phyloP scores from a whole-genome alignment of 495 filamentous ascomycete genomes.

The Xylaria acuta region DNA sequence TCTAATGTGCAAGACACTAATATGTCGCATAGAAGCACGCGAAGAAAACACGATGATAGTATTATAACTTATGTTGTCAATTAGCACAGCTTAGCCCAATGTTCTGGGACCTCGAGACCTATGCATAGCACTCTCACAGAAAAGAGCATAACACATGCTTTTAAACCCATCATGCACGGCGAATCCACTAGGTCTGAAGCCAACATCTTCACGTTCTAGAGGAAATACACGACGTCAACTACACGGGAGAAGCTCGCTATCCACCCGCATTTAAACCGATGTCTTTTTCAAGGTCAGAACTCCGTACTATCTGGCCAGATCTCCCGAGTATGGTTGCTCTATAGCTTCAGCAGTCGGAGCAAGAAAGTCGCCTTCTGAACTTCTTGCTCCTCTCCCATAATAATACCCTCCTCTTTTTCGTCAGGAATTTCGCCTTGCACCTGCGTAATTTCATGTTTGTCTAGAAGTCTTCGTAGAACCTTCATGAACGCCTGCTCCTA shows the following conservation, averaged over 20 bases:
- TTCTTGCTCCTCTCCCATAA: slow-evolving; percentile 87
- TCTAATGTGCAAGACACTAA: slow-evolving; percentile 3
- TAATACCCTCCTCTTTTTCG: slow-evolving; percentile 64
- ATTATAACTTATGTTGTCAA: background rate
- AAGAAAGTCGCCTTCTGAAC: slow-evolving; percentile 86
- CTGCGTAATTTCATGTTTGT: slow-evolving; percentile 71
- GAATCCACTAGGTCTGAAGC: background rate
- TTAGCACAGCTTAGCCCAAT: background rate
- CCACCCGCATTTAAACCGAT: background rate
- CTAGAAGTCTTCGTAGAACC: slow-evolving; percentile 78
- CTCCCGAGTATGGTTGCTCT: background rate
- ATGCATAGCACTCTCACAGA: background rate
- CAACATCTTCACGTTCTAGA: slow-evolving; percentile 3
- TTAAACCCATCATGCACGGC: background rate
- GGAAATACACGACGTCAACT: slow-evolving; percentile 10
- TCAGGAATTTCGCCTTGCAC: slow-evolving; percentile 68
- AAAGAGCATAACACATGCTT: background rate
- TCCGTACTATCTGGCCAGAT: background rate
- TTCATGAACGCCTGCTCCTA: slow-evolving; percentile 76
- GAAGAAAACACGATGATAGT: slow-evolving; percentile 49
- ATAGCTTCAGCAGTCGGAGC: slow-evolving; percentile 81
- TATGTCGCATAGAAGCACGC: slow-evolving; percentile 46
- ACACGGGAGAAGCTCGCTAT: background rate
- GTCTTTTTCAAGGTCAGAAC: background rate
- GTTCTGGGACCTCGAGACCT: background rate